phyloP scores from a whole-genome alignment of 192 early-diverging fungal genomes.

The Coemansia biformis region DNA sequence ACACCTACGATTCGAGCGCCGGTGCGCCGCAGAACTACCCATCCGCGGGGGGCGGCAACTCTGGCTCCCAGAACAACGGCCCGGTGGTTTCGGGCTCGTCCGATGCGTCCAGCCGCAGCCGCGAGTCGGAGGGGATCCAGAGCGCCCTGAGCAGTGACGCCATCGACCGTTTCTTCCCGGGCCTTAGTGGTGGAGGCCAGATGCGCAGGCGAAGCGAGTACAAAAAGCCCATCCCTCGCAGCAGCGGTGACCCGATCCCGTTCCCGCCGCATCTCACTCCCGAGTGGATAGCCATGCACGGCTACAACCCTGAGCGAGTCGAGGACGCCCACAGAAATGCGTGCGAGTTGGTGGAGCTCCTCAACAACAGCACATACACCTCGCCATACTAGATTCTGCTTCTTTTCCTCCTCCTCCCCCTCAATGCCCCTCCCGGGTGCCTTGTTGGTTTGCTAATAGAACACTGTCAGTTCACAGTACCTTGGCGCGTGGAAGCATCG shows the following conservation, averaged over 20 bases:
- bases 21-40: conserved; percentile 1
- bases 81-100: conserved; percentile 27
- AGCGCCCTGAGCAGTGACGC: conserved; percentile 23
- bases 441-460: no score
- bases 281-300: conserved; percentile 45
- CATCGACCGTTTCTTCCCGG: conserved; percentile 41
- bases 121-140: conserved; percentile 27
- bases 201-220: conserved; percentile 19
- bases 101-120: conserved; percentile 16
- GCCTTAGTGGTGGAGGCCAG: conserved; percentile 7
- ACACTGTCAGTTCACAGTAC: no score
- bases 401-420: no score
- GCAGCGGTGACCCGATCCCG: conserved; percentile 24
- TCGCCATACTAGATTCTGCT: conserved; percentile 41
- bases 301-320: conserved; percentile 33
- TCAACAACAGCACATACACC: conserved; percentile 48
- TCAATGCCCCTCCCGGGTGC: no score
- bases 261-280: conserved; percentile 42
- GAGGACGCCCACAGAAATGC: conserved; percentile 35
- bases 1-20: conserved; percentile 39
- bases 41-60: neutral
- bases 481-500: no score
- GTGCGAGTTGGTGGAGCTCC: conserved; percentile 38
- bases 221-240: conserved; percentile 7
- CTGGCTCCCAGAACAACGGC: neutral